phyloP scores from a whole-genome alignment of 441 rosid species.

The Adansonia gregorii region DNA sequence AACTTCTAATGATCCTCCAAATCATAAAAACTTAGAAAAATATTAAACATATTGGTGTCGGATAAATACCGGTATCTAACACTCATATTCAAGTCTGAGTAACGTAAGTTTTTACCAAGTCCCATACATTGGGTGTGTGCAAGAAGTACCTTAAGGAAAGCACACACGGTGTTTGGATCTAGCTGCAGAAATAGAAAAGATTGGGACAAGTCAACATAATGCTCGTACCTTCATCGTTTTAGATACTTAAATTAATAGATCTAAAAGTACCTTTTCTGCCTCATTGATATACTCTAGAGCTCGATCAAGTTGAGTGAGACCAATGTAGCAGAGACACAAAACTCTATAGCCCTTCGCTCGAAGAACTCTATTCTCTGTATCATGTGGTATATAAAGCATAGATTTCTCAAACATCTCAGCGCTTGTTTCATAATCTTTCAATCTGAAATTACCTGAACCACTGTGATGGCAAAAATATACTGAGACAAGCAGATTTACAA shows the following conservation, averaged over 20 bases:
- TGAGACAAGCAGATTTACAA: background rate
- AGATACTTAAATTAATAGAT: slow-evolving; percentile 28
- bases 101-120: background rate
- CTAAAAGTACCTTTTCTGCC: slow-evolving; percentile 77
- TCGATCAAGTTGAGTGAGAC: slow-evolving; percentile 74
- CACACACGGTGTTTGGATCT: slow-evolving; percentile 72
- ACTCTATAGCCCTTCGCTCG: slow-evolving; percentile 96
- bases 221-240: background rate
- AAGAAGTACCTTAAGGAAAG: slow-evolving; percentile 85
- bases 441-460: slow-evolving; percentile 74
- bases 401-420: slow-evolving; percentile 94
- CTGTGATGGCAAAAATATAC: slow-evolving; percentile 44
- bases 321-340: slow-evolving; percentile 89
- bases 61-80: too few species aligned
- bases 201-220: slow-evolving; percentile 23
- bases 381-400: slow-evolving; percentile 79
- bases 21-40: too few species aligned
- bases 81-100: too few species aligned
- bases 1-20: too few species aligned
- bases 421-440: slow-evolving; percentile 75
- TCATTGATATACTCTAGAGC: slow-evolving; percentile 85
- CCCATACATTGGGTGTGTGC: background rate
- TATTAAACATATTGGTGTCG: too few species aligned
- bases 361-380: slow-evolving; percentile 62
- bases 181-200: slow-evolving; percentile 64